phyloP scores from a whole-genome alignment of 441 rosid species.

The Dalechampia spathulata region DNA sequence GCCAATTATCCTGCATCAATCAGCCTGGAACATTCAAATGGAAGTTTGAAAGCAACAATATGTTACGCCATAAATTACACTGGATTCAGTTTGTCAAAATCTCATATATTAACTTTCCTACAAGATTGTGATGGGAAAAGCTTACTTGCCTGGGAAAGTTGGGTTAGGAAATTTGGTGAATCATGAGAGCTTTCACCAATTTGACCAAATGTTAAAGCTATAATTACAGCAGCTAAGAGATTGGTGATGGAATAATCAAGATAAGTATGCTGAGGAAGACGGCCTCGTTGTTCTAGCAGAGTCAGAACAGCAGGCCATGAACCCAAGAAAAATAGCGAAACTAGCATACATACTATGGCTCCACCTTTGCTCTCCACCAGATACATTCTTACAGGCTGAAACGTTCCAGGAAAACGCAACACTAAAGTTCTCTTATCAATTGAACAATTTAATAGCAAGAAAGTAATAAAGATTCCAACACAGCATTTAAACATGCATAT shows the following conservation, averaged over 20 bases:
- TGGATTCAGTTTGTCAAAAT: too few species aligned
- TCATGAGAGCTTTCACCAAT: conserved; percentile 38
- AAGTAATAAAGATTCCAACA: too few species aligned
- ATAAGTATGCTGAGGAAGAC: conserved; percentile 88
- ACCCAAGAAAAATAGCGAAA: conserved; percentile 69
- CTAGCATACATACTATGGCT: conserved; percentile 69
- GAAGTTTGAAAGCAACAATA: background rate
- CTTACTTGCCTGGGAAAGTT: conserved; percentile 57
- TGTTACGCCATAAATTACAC: too few species aligned
- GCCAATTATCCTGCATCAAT: conserved; percentile 67
- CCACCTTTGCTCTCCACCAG: conserved; percentile 79
- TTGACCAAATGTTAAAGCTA: conserved; percentile 74
- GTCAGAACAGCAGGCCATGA: conserved; percentile 89
- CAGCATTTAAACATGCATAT: too few species aligned
- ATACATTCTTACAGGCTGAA: conserved; percentile 42
- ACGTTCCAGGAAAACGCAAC: too few species aligned
- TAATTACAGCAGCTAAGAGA: conserved; percentile 66
- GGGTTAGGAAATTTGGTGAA: conserved; percentile 54
- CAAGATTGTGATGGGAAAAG: too few species aligned
- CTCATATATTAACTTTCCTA: too few species aligned
- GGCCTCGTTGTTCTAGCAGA: conserved; percentile 64
- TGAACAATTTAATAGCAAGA: too few species aligned
- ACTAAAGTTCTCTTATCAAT: too few species aligned
- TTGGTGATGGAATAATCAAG: conserved; percentile 77
- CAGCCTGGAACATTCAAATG: background rate